These are phyloP conservation scores for Trametes pubescens DNA, from an alignment of 1,284 basidiomycete species.

Conservation along the genomic window DNA sequence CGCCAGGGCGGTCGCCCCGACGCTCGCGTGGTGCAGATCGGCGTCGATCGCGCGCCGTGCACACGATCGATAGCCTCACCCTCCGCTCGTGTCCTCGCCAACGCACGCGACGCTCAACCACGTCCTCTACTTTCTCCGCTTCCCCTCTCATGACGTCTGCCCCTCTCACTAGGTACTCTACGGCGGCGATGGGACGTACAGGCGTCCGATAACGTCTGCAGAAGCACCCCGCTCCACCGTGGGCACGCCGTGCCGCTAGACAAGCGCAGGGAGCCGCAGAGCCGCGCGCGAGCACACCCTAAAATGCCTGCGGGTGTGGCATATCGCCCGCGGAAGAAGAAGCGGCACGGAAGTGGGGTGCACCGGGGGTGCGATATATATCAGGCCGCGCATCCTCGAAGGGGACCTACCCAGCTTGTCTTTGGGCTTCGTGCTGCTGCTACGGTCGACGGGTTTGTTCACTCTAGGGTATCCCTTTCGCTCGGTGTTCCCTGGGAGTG, in stretches of 20 bases:
- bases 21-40: conserved; percentile 20
- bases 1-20: conserved; percentile 3
- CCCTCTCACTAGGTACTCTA: not conserved
- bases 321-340: conserved; percentile 3
- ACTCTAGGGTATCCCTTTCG: not conserved
- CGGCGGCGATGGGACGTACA: conserved; percentile 12
- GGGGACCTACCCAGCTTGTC: not conserved
- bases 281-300: conserved; percentile 8
- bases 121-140: not conserved
- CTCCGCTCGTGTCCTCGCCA: not conserved
- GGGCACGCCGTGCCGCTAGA: conserved; percentile 6
- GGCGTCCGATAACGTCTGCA: conserved; percentile 29
- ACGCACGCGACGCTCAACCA: not conserved
- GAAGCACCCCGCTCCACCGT: conserved; percentile 31
- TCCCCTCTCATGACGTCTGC: not conserved
- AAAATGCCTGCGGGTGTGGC: conserved; percentile 9
- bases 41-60: conserved; percentile 1
- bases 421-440: not conserved
- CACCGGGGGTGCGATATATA: conserved; percentile 9
- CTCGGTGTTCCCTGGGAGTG: not conserved
- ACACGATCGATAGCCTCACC: conserved; percentile 5
- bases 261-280: conserved; percentile 8
- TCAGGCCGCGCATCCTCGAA: not conserved
- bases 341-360: conserved; percentile 9
- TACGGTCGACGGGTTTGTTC: not conserved